A percentile compares a stretch with the other conserved stretches of the same genome.
These are phyloP conservation scores for Boletus reticulatus DNA, from an alignment of 768 basidiomycete species.

Conservation along the genomic window DNA sequence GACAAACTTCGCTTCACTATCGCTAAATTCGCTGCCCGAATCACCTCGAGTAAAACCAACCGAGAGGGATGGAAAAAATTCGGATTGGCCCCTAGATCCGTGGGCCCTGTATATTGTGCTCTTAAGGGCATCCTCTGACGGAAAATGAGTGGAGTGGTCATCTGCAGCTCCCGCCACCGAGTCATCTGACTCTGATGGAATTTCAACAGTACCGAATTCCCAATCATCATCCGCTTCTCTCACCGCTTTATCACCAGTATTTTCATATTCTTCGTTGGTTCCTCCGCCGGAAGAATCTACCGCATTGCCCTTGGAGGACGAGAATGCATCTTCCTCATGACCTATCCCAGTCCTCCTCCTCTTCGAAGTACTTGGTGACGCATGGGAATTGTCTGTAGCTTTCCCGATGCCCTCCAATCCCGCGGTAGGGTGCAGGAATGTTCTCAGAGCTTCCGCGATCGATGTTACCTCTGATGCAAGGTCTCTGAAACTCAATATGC, in stretches of 20 bases:
- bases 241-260: slow-evolving; percentile 2
- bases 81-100: slow-evolving; percentile 36
- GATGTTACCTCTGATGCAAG: slow-evolving; percentile 56
- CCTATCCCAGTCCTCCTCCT: slow-evolving; percentile 2
- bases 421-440: slow-evolving; percentile 36
- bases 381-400: slow-evolving; percentile 16
- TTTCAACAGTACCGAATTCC: slow-evolving; percentile 43
- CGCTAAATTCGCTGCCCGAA: slow-evolving; percentile 75
- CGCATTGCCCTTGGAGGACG: slow-evolving; percentile 1
- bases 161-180: slow-evolving; percentile 40
- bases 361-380: slow-evolving; percentile 4
- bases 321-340: not conserved
- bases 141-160: slow-evolving; percentile 16
- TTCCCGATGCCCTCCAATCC: slow-evolving; percentile 16
- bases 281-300: not conserved
- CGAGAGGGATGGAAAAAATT: slow-evolving; percentile 87
- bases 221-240: slow-evolving; percentile 30
- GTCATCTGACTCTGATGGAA: slow-evolving; percentile 21
- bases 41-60: slow-evolving; percentile 82
- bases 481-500: slow-evolving; percentile 75
- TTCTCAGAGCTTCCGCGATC: slow-evolving; percentile 50
- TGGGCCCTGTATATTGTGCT: slow-evolving; percentile 21
- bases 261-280: slow-evolving; percentile 27
- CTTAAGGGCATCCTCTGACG: slow-evolving; percentile 7
- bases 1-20: slow-evolving; percentile 53